Conservation (phyloP, 305 asterid species). For the Solanum aculeatissimum region DNA sequence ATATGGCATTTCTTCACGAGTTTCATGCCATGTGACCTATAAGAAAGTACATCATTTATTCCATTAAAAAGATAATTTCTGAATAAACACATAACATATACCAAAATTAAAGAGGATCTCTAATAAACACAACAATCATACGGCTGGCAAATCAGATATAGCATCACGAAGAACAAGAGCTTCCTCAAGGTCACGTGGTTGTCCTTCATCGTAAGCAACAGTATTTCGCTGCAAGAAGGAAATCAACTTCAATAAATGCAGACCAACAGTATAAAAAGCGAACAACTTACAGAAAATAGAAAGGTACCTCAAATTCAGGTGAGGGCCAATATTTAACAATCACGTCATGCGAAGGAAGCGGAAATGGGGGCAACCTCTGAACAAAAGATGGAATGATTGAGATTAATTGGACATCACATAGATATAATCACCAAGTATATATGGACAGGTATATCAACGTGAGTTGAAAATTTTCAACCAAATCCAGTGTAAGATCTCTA, state of each 20-base stretch:
- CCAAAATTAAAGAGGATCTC: not conserved
- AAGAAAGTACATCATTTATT: slow-evolving; percentile 7
- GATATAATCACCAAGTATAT: not conserved
- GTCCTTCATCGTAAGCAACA: slow-evolving; percentile 86
- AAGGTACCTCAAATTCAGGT: slow-evolving; percentile 69
- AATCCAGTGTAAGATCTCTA: not conserved
- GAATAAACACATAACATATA: not conserved
- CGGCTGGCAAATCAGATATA: slow-evolving; percentile 82
- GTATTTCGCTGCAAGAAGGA: slow-evolving; percentile 57
- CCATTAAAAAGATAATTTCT: not conserved
- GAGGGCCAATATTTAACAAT: slow-evolving; percentile 70
- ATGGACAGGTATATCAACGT: not conserved
- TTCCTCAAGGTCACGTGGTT: slow-evolving; percentile 49
- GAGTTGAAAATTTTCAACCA: not conserved
- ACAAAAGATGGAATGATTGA: slow-evolving; percentile 9
- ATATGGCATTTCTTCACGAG: slow-evolving; percentile 47
- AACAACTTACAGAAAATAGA: not conserved
- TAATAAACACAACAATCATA: slow-evolving; percentile 13
- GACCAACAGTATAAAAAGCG: not conserved
- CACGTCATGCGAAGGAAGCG: slow-evolving; percentile 86
- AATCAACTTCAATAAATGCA: slow-evolving; percentile 3
- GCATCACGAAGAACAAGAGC: slow-evolving; percentile 61
- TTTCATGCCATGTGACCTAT: slow-evolving; percentile 55
- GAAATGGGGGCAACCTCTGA: slow-evolving; percentile 80
- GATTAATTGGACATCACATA: not conserved